Conservation (phyloP, 2,329 filamentous ascomycete species). For the Fusarium sp. region DNA sequence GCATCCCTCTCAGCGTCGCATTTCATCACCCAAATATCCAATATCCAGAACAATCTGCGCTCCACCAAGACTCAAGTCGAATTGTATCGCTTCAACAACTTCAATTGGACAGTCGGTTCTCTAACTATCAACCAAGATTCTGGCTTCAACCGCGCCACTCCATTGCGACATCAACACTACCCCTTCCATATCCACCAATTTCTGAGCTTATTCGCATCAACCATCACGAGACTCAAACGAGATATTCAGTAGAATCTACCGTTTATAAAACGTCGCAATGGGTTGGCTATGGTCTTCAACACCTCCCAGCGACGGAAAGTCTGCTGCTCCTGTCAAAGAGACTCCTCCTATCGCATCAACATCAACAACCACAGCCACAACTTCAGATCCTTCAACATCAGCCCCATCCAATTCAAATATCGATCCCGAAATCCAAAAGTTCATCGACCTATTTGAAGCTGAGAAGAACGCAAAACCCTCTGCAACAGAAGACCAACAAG, state of each 20-base stretch:
- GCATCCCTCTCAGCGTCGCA: conserved; percentile 1
- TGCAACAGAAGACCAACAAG: conserved; percentile 28
- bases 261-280: conserved; percentile 53
- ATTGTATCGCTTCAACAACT: background rate
- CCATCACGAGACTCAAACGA: background rate
- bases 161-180: background rate
- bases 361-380: conserved; percentile 27
- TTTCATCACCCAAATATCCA: conserved; percentile 6
- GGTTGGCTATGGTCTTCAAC: conserved; percentile 68
- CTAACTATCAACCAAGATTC: background rate
- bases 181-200: background rate
- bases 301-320: conserved; percentile 38
- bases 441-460: conserved; percentile 58
- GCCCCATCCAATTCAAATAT: conserved; percentile 39
- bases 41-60: conserved; percentile 10
- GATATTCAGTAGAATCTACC: background rate
- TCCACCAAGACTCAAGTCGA: background rate
- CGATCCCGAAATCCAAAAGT: conserved; percentile 65
- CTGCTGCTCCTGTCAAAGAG: conserved; percentile 37
- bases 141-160: background rate
- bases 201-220: background rate
- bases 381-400: conserved; percentile 7
- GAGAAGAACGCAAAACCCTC: conserved; percentile 41
- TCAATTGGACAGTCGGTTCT: background rate
- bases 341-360: conserved; percentile 34